Evolutionary conservation across 345 rosid species (phyloP), one percentile per base, ranked within the genome.

Genomic region (Citrus mangshanensis): DNA sequence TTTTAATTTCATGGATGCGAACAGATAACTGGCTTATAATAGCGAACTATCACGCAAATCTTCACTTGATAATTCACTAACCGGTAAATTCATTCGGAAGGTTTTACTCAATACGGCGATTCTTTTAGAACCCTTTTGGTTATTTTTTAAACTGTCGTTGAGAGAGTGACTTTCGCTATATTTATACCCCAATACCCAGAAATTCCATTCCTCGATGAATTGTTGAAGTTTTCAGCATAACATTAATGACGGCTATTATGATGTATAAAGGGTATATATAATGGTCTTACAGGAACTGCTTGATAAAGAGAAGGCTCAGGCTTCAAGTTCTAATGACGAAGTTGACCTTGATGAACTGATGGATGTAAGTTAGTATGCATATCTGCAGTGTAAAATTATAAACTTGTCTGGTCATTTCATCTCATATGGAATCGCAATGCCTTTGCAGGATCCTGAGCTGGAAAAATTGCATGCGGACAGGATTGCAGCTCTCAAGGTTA

Each of bases 321-420:
- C 90, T 32, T 93, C 94, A 3, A 86, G 81, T 75, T 90, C 92
- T 72, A 79, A 58, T 34, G 80, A 87, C 63, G 97, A 94, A 85
- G 89, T 96, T 79, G 97, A 94, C 79, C 95, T 96, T 63, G 98
- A 94, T 82, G 98, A 96, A 51, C 89, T 96, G 76, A 94, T 96
- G 95, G 99, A 95, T 86, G 99, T 91, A 85, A 88, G 97, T 85
- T 76, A 46, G 30, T 32, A 32, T 69, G 30, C 46, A 22, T n/a
- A 70, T 68, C 55, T 30, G 13, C 27, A 14, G 62, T 59, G 49
- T 34, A 46, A 16, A 16, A 35, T n/a, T 51, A 32, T 38, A 25
- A 55, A 30, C 4, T 6, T 30, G 14, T 68, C 27, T 34, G 4
- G 73, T 66, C 13, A 3, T 27, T 30, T 55, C 3, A 18, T 49